Conservation (phyloP, 345 rosid species). For the Eucalyptus microcorys region DNA sequence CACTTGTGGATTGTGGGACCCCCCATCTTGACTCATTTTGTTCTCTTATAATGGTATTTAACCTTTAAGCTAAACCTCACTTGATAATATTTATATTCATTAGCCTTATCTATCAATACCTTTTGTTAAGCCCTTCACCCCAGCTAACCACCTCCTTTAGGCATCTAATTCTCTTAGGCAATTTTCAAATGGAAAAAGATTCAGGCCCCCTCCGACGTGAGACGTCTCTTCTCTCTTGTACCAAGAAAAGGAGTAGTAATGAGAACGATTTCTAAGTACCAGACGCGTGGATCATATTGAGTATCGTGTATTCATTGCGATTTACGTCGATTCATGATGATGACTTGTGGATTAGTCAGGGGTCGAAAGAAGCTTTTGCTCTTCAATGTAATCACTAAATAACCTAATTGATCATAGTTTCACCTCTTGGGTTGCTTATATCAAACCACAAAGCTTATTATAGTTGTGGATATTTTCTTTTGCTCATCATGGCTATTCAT, state of each 20-base stretch:
- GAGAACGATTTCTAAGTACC: not conserved
- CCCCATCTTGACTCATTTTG: not conserved
- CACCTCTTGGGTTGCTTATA: not conserved
- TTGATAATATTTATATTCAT: not conserved
- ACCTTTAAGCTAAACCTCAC: not conserved
- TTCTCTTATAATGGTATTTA: not conserved
- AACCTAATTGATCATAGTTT: not conserved
- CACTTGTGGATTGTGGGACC: conserved; percentile 10
- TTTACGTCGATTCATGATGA: not conserved
- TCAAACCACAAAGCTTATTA: not conserved
- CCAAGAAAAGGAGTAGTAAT: not conserved
- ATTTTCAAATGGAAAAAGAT: not conserved
- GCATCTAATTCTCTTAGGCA: not conserved
- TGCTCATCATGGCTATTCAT: not conserved
- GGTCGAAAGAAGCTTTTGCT: not conserved
- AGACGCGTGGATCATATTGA: not conserved
- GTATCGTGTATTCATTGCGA: not conserved
- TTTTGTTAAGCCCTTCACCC: not conserved
- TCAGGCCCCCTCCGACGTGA: not conserved
- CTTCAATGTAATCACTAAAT: not conserved
- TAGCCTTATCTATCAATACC: not conserved
- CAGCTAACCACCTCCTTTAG: not conserved
- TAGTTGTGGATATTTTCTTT: not conserved
- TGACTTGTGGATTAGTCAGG: not conserved
- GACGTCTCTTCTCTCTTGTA: not conserved